Conservation (phyloP, 129 eudicot genomes). For the Helianthus annuus region DNA sequence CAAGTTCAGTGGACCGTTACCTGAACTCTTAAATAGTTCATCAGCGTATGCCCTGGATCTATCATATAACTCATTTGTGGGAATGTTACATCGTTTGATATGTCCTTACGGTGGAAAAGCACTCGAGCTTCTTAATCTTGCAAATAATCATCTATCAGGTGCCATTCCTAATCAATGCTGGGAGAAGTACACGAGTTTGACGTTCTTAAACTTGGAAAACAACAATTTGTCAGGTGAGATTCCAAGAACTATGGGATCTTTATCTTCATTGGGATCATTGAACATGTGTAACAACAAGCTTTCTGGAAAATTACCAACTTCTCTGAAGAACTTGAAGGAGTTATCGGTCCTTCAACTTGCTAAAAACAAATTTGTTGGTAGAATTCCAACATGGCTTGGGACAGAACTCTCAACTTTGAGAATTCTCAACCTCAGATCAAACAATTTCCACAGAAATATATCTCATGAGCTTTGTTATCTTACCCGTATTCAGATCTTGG, state of each 20-base stretch:
- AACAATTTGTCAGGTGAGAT: constrained; percentile 7
- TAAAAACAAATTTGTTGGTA: constrained; percentile 20
- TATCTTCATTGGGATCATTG: neutral
- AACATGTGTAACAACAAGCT: constrained; percentile 12
- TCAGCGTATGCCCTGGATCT: constrained; percentile 9
- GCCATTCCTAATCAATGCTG: neutral
- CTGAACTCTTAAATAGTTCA: constrained; percentile 4
- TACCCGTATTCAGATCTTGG: neutral
- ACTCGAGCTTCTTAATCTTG: constrained; percentile 16
- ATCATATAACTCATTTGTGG: constrained; percentile 31
- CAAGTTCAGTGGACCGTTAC: constrained; percentile 31
- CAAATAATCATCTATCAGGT: constrained; percentile 22
- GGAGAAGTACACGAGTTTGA: neutral
- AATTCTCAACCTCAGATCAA: constrained; percentile 9
- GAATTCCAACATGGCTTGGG: constrained; percentile 24
- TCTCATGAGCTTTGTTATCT: constrained; percentile 10
- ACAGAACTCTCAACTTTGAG: neutral
- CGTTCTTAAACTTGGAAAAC: neutral
- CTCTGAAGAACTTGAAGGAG: neutral
- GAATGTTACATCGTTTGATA: constrained; percentile 28
- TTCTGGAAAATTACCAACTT: constrained; percentile 4
- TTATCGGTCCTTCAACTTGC: constrained; percentile 3
- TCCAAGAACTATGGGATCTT: constrained; percentile 16
- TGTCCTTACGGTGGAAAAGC: neutral
- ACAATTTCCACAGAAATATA: constrained; percentile 12